Evolutionary conservation across 768 basidiomycete species (phyloP).

Genomic region (Russula lepida): DNA sequence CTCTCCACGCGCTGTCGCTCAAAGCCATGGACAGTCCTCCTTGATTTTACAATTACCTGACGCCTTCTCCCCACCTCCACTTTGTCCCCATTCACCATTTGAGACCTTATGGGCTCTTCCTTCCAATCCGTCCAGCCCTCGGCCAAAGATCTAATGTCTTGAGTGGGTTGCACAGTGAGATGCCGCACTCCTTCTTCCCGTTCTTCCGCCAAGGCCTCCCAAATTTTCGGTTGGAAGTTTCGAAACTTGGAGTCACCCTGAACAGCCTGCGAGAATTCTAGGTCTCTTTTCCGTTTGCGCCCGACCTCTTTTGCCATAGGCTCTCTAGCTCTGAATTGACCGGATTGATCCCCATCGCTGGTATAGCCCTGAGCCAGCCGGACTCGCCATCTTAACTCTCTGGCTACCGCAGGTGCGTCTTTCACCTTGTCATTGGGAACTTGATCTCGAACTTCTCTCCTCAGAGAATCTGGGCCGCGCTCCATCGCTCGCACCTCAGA

Average conservation of each 20-base stretch:
- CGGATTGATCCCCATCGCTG: slow-evolving; percentile 59
- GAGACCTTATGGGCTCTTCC: slow-evolving; percentile 19
- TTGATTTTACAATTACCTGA: slow-evolving; percentile 49
- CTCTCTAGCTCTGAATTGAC: slow-evolving; percentile 27
- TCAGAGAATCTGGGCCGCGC: slow-evolving; percentile 56
- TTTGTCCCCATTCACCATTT: slow-evolving; percentile 22
- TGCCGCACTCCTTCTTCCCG: slow-evolving; percentile 36
- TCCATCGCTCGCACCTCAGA: slow-evolving; percentile 68
- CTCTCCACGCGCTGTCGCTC: slow-evolving; percentile 70
- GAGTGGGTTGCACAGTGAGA: slow-evolving; percentile 33
- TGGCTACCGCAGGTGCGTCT: slow-evolving; percentile 70
- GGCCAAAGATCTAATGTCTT: slow-evolving; percentile 36
- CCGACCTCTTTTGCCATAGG: slow-evolving; percentile 22
- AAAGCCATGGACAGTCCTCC: slow-evolving; percentile 45
- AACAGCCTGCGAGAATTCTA: slow-evolving; percentile 17
- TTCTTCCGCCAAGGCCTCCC: slow-evolving; percentile 47
- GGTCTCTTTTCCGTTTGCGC: slow-evolving; percentile 26
- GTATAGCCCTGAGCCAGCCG: slow-evolving; percentile 49
- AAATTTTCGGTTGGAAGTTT: slow-evolving; percentile 57
- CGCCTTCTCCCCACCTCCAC: slow-evolving; percentile 38
- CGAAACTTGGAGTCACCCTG: slow-evolving; percentile 20
- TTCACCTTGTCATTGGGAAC: slow-evolving; percentile 76
- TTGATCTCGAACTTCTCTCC: slow-evolving; percentile 72
- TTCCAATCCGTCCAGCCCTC: slow-evolving; percentile 27
- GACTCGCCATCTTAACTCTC: slow-evolving; percentile 82